phyloP scores from a whole-genome alignment of 2,329 filamentous ascomycete species.

The Alternaria sp. region DNA sequence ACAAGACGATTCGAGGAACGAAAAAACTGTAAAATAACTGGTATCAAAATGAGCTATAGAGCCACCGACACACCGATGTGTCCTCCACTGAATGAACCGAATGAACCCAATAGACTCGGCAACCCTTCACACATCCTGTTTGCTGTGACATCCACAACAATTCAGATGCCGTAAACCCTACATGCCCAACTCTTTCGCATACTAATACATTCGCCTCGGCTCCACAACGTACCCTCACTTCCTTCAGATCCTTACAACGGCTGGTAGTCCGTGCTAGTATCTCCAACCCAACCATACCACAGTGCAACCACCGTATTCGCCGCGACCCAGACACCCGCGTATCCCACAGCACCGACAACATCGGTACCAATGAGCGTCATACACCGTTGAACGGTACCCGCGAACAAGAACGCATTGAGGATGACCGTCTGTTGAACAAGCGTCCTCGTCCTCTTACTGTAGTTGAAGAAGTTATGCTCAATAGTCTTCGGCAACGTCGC shows the following conservation, averaged over 20 bases:
- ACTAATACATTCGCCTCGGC: background rate
- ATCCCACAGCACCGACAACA: conserved; percentile 70
- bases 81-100: background rate
- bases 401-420: conserved; percentile 53
- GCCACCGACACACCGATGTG: background rate
- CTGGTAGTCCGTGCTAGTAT: conserved; percentile 39
- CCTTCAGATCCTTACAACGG: conserved; percentile 13
- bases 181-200: background rate
- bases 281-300: conserved; percentile 60
- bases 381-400: conserved; percentile 69
- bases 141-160: background rate
- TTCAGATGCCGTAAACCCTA: accelerated
- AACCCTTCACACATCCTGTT: background rate
- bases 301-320: conserved; percentile 67
- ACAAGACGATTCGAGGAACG: background rate
- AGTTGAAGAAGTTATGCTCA: conserved; percentile 75
- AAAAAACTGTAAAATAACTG: background rate
- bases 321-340: conserved; percentile 75
- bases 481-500: conserved; percentile 74
- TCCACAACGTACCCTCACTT: background rate
- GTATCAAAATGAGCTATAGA: background rate
- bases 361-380: conserved; percentile 75
- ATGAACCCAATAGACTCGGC: background rate
- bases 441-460: conserved; percentile 68
- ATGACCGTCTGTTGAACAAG: conserved; percentile 62